A percentile compares a stretch with the other conserved stretches of the same genome.
These are phyloP conservation scores for Fusarium azukiicola DNA, from an alignment of 2,329 filamentous ascomycete species.

Conservation along the genomic window DNA sequence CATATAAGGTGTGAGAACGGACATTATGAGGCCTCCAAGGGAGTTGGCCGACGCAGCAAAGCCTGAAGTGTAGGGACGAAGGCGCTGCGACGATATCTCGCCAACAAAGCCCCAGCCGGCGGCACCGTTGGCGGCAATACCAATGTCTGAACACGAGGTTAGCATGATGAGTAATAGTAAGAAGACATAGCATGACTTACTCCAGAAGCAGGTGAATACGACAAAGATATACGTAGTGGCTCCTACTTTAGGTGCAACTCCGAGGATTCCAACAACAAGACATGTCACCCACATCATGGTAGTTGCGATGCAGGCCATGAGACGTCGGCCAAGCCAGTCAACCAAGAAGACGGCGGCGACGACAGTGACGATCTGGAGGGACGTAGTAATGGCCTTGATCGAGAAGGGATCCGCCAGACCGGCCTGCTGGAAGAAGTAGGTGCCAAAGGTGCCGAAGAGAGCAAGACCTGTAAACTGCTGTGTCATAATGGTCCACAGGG, in stretches of 20 bases:
- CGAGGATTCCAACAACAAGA: conserved; percentile 8
- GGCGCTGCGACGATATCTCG: conserved; percentile 12
- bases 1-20: conserved; percentile 10
- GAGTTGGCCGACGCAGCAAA: not conserved
- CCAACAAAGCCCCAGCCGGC: conserved; percentile 16
- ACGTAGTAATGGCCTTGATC: conserved; percentile 11
- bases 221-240: conserved; percentile 8
- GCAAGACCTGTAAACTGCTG: conserved; percentile 41
- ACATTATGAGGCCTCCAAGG: not conserved
- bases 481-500: conserved; percentile 53
- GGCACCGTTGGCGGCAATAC: conserved; percentile 11
- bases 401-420: conserved; percentile 6
- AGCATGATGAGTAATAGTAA: not conserved
- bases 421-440: conserved; percentile 44
- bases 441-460: conserved; percentile 72
- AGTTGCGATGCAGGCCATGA: conserved; percentile 8
- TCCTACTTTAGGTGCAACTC: not conserved
- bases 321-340: conserved; percentile 4
- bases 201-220: conserved; percentile 13
- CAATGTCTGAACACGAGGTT: not conserved
- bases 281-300: conserved; percentile 13
- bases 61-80: conserved; percentile 10
- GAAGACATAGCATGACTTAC: not conserved
- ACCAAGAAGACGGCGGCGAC: not conserved
- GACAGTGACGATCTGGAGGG: conserved; percentile 2